Base-by-base conservation (phyloP, 2,329 filamentous ascomycete species). In the Apiospora marii region DNA sequence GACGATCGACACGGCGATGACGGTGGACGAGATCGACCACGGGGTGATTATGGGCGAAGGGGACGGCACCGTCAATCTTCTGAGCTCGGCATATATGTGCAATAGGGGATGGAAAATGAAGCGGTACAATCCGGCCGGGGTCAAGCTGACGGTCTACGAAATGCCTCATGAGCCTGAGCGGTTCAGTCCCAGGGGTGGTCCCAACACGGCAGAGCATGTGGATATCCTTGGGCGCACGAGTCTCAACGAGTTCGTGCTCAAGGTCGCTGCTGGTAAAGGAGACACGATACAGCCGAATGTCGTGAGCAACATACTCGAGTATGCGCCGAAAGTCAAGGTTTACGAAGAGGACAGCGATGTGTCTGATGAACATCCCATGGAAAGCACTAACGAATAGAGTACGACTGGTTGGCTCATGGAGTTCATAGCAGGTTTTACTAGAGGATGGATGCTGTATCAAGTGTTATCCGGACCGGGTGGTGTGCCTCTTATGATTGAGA, bases 101-200 rank as follows among this genome's bases (percentile, higher is more conserved):
- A 93, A 94, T 77, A 94, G 92, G 78, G 96, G 96, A 3, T 99
- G 96, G 96, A 91, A 92, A 72, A 93, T 98, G 82, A 95, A 94
- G 82, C 89, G 96, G 48, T 99, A 97, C 81, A 99, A 99, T 79
- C 96, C 96, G 0, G 93, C 94, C 0, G 92, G 92, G 1, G 89
- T 92, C 44, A 91, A 94, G 78, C 86, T 99, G 74, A 97, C 91
- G 53, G 93, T 95, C 0, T 95, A 93, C 74, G 96, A 99, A 85
- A 99, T 99, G 96, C 93, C 92, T 0, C 96, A 99, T 80, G 95
- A 98, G 79, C 96, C 96, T 0, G 96, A 98, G 77, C 86, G 94
- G 24, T 99, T 98, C 82, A 96, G 92, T 77, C 94, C 96, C 0
- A 87, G 96, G 71, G 91, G 91, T 24, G 91, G 90, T 0, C 89